Conservation (phyloP, 257 asterid species). For the Nyctanthes arbortristis region DNA sequence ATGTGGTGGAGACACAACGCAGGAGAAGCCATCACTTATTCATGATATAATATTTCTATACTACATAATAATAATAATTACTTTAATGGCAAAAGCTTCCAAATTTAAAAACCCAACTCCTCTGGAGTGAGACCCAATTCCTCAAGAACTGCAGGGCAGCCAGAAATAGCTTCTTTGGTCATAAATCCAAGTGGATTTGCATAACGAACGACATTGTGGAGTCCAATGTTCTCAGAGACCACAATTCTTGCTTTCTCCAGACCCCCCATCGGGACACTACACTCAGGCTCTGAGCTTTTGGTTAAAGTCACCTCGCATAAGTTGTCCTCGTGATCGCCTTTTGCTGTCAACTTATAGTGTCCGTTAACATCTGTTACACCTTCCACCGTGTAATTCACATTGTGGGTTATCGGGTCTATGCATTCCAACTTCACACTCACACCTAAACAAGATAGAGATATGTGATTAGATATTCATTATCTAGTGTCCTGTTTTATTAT, state of each 20-base stretch:
- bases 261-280: constrained; percentile 18
- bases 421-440: constrained; percentile 54
- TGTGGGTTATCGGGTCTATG: constrained; percentile 25
- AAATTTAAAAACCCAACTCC: background rate
- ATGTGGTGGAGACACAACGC: background rate
- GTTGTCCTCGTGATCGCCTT: constrained; percentile 53
- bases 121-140: constrained; percentile 17
- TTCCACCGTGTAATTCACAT: constrained; percentile 33
- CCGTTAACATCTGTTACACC: constrained; percentile 39
- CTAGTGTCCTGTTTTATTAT: background rate
- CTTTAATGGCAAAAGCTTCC: background rate
- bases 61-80: too few relatives aligned
- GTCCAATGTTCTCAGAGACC: constrained; percentile 35
- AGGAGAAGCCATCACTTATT: background rate
- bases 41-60: background rate
- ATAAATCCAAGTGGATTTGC: constrained; percentile 47
- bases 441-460: constrained; percentile 22
- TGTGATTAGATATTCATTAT: too few relatives aligned
- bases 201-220: constrained; percentile 16
- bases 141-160: constrained; percentile 24
- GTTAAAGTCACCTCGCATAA: constrained; percentile 39
- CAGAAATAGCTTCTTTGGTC: background rate
- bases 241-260: constrained; percentile 23
- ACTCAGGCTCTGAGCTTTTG: constrained; percentile 30
- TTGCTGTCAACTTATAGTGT: constrained; percentile 34